A percentile compares a stretch with the other conserved stretches of the same genome.
Conservation (phyloP, 352 stramenopile genomes). For the Discostella stelligera region DNA sequence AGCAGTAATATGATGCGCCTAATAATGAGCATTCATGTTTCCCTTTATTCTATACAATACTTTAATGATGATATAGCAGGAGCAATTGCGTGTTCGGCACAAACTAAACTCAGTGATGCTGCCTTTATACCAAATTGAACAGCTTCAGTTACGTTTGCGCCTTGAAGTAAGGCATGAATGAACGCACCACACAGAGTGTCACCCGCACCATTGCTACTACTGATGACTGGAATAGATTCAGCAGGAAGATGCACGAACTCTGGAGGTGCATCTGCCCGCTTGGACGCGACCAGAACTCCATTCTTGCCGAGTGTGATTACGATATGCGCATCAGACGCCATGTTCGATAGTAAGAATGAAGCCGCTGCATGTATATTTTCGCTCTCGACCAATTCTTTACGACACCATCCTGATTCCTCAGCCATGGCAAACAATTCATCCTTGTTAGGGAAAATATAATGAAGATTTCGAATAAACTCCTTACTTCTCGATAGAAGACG, state of each 20-base stretch:
- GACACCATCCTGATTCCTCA: conserved; percentile 10
- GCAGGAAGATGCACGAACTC: conserved; percentile 50
- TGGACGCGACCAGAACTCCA: conserved; percentile 53
- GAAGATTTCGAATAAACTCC: conserved; percentile 53
- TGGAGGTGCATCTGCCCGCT: conserved; percentile 7
- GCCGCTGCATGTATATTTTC: conserved; percentile 24
- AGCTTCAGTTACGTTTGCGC: conserved; percentile 32
- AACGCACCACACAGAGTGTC: conserved; percentile 70
- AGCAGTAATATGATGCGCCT: conserved; percentile 9
- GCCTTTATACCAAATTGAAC: conserved; percentile 59
- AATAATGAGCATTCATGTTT: neutral
- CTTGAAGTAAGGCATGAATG: conserved; percentile 60
- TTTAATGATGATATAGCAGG: conserved; percentile 40
- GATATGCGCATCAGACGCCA: conserved; percentile 44
- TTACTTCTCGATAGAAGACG: conserved; percentile 17
- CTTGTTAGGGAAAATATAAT: conserved; percentile 62
- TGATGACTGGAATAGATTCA: conserved; percentile 26
- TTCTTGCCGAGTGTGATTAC: conserved; percentile 54
- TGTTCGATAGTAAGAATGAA: conserved; percentile 43
- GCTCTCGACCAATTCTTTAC: neutral
- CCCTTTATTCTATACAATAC: conserved; percentile 1
- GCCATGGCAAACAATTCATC: conserved; percentile 65
- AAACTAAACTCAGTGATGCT: conserved; percentile 53
- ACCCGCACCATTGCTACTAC: conserved; percentile 63
- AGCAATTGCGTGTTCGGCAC: conserved; percentile 52